Evolutionary conservation across 202 grass and related monocot species (phyloP).

Genomic region (Zoysia matrella): DNA sequence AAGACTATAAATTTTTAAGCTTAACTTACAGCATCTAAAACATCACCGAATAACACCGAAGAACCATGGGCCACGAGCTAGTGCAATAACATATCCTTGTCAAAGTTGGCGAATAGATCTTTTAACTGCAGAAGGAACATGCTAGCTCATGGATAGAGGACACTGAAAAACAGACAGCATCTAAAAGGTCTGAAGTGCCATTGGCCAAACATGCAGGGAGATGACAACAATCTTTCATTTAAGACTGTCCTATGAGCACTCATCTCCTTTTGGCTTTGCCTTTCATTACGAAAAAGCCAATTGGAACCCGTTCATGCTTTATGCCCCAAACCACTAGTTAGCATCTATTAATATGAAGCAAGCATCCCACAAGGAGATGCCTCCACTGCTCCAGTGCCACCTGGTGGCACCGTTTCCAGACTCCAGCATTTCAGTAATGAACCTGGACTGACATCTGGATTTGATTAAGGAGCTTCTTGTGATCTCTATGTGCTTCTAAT

Average conservation of each 20-base stretch:
- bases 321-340: slow-evolving; percentile 72
- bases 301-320: slow-evolving; percentile 81
- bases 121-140: slow-evolving; percentile 44
- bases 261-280: slow-evolving; percentile 46
- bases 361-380: slow-evolving; percentile 81
- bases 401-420: slow-evolving; percentile 53
- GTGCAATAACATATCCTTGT: slow-evolving; percentile 37
- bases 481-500: slow-evolving; percentile 14
- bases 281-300: slow-evolving; percentile 60
- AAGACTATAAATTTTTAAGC: neutral
- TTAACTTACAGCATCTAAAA: slow-evolving; percentile 6
- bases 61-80: slow-evolving; percentile 28
- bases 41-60: slow-evolving; percentile 33
- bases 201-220: slow-evolving; percentile 51
- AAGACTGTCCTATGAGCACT: slow-evolving; percentile 53
- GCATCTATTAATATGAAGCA: slow-evolving; percentile 65
- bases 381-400: slow-evolving; percentile 50
- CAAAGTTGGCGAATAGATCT: slow-evolving; percentile 37
- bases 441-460: slow-evolving; percentile 46
- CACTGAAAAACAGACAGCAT: slow-evolving; percentile 47
- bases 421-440: slow-evolving; percentile 44
- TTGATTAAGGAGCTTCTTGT: slow-evolving; percentile 2
- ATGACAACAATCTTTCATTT: slow-evolving; percentile 54
- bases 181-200: slow-evolving; percentile 48
- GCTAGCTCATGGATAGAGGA: slow-evolving; percentile 41